A percentile compares a stretch with the other conserved stretches of the same genome.
Conservation (phyloP, 2,329 filamentous ascomycete species). For the Talaromyces sp. region DNA sequence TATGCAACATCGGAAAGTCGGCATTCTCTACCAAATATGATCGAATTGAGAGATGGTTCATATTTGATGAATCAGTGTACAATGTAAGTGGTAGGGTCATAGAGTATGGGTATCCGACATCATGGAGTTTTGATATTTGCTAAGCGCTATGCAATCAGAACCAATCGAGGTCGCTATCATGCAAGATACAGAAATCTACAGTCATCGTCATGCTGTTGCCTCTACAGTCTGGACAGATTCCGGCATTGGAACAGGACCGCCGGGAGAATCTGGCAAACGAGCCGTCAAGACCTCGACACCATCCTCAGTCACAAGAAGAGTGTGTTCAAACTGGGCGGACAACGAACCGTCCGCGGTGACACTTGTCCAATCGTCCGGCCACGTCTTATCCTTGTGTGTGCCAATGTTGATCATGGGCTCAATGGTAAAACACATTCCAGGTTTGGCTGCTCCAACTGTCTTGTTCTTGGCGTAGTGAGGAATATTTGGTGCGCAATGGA, state of each 20-base stretch:
- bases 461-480: conserved; percentile 99
- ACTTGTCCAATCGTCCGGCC: conserved; percentile 99
- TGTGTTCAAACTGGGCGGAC: conserved; percentile 94
- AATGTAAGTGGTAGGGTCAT: too few species aligned
- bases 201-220: background rate
- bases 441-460: conserved; percentile 86
- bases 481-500: conserved; percentile 90
- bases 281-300: conserved; percentile 79
- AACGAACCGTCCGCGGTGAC: conserved; percentile 82
- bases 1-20: background rate
- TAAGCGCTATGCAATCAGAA: conserved; percentile 8
- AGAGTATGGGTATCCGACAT: background rate
- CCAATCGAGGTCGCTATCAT: background rate
- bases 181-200: background rate
- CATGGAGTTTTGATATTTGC: background rate
- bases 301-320: conserved; percentile 73
- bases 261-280: conserved; percentile 65
- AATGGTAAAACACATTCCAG: conserved; percentile 98
- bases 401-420: conserved; percentile 97
- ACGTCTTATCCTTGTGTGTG: conserved; percentile 86
- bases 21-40: background rate
- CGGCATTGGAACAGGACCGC: conserved; percentile 63
- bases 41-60: background rate
- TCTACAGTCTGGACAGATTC: conserved; percentile 11
- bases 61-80: too few species aligned